A percentile compares a stretch with the other conserved stretches of the same genome.
These are phyloP conservation scores for Meira miltonrushii DNA, from an alignment of 1,284 basidiomycete genomes.

Conservation along the genomic window DNA sequence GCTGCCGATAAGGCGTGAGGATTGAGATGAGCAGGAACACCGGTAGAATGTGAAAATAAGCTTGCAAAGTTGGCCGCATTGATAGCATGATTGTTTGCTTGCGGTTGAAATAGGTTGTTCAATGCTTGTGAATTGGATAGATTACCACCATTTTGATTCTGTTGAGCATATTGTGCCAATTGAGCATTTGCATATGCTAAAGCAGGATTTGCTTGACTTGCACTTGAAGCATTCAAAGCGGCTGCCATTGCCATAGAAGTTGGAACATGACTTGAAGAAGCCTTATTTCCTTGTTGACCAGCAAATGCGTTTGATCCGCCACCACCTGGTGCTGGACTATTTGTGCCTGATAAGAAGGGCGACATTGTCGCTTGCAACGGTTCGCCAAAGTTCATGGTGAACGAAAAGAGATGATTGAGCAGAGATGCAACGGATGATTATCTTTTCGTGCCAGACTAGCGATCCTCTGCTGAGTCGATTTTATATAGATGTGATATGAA, in stretches of 20 bases:
- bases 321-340: conserved; percentile 4
- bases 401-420: too few species aligned
- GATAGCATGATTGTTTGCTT: conserved; percentile 9
- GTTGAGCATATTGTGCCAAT: conserved; percentile 34
- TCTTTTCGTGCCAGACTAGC: too few species aligned
- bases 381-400: conserved; percentile 7
- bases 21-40: conserved; percentile 31
- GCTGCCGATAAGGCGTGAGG: conserved; percentile 35
- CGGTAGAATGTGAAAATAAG: conserved; percentile 10
- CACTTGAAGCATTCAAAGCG: background rate
- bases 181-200: conserved; percentile 43
- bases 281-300: background rate
- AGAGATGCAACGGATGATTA: too few species aligned
- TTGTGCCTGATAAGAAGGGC: conserved; percentile 7
- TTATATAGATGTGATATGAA: too few species aligned
- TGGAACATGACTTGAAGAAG: background rate
- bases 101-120: background rate
- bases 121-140: background rate
- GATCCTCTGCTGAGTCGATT: too few species aligned
- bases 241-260: conserved; percentile 7
- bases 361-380: conserved; percentile 5
- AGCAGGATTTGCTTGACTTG: conserved; percentile 11
- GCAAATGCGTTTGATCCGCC: background rate
- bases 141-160: conserved; percentile 12
- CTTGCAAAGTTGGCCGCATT: conserved; percentile 5